Conservation (phyloP, 495 filamentous ascomycete species). For the Annulohypoxylon nitens region DNA sequence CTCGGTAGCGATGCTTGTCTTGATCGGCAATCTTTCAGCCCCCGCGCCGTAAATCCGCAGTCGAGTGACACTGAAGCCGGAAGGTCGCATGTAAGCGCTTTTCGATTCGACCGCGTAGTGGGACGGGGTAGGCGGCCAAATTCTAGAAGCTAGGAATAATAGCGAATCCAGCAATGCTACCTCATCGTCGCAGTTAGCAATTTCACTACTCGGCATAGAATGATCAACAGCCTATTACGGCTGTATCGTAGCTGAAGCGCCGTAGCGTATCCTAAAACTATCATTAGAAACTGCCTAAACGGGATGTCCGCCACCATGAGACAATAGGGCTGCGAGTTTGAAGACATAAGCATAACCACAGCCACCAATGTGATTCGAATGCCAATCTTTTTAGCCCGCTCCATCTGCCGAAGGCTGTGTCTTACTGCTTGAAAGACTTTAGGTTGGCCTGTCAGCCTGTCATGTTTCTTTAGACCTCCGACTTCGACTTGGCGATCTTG, state of each 20-base stretch:
- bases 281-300: conserved; percentile 14
- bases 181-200: conserved; percentile 7
- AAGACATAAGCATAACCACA: neutral
- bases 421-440: neutral
- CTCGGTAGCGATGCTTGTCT: conserved; percentile 10
- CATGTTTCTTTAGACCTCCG: neutral
- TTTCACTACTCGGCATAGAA: conserved; percentile 4
- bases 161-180: conserved; percentile 19
- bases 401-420: neutral
- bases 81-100: conserved; percentile 10
- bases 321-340: conserved; percentile 1
- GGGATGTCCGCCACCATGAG: neutral
- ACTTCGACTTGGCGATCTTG: conserved; percentile 4
- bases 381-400: conserved; percentile 11
- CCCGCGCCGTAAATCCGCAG: conserved; percentile 12
- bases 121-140: conserved; percentile 7
- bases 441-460: conserved; percentile 3
- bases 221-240: conserved; percentile 9
- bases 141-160: conserved; percentile 8
- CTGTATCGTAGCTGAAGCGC: conserved; percentile 5
- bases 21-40: conserved; percentile 4
- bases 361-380: conserved; percentile 1
- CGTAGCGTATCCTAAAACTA: neutral
- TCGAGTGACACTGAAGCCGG: conserved; percentile 4
- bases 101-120: neutral